These are phyloP conservation scores for Fusarium sublunatum DNA, from an alignment of 2,329 filamentous ascomycete genomes.

Conservation along the genomic window DNA sequence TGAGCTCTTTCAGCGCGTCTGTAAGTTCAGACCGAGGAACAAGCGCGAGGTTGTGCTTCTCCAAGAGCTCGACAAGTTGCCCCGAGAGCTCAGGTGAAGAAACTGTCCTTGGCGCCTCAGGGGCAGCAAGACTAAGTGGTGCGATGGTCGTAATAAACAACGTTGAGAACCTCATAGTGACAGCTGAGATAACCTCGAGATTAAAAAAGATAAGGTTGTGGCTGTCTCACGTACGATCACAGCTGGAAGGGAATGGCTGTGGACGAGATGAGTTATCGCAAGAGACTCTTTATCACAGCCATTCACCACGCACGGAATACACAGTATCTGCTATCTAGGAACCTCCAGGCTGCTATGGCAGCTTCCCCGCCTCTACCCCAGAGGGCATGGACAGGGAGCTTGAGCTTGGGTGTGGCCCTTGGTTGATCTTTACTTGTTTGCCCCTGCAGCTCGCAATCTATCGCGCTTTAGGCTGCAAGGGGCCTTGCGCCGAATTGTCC, in stretches of 20 bases:
- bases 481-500: not conserved
- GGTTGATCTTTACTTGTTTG: constrained; percentile 6
- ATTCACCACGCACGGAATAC: constrained; percentile 11
- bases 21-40: constrained; percentile 60
- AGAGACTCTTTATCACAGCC: constrained; percentile 18
- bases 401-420: not conserved
- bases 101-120: constrained; percentile 34
- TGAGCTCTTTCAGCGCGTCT: constrained; percentile 58
- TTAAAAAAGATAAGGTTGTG: not conserved
- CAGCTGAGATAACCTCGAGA: not conserved
- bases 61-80: constrained; percentile 55
- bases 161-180: constrained; percentile 53
- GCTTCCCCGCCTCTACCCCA: constrained; percentile 26
- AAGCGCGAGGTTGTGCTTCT: constrained; percentile 58
- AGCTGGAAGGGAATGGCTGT: not conserved
- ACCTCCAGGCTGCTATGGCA: not conserved
- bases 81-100: constrained; percentile 48
- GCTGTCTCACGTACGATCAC: not conserved
- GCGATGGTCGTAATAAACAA: constrained; percentile 51
- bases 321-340: constrained; percentile 10
- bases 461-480: constrained; percentile 15
- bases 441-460: constrained; percentile 36
- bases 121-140: constrained; percentile 50
- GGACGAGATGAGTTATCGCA: not conserved
- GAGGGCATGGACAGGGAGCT: constrained; percentile 23